phyloP scores from a whole-genome alignment of 2,329 filamentous ascomycete genomes.

The Colletotrichum orchidophilum region DNA sequence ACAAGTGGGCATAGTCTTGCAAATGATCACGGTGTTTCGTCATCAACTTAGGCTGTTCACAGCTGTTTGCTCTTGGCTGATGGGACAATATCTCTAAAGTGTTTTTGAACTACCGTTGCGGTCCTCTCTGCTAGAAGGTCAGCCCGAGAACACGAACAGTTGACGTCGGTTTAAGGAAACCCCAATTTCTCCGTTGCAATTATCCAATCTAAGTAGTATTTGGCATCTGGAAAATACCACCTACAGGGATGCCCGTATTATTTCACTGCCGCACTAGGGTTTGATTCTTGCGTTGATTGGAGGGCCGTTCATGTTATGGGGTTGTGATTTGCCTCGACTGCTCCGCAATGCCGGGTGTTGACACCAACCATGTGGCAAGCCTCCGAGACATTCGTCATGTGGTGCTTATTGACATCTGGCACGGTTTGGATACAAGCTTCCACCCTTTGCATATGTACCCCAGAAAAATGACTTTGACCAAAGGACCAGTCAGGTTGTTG shows the following conservation, averaged over 20 bases:
- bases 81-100: too few species aligned
- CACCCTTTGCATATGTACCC: background rate
- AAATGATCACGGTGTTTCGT: background rate
- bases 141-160: background rate
- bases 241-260: background rate
- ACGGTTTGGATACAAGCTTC: background rate
- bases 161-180: background rate
- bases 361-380: background rate
- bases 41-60: background rate
- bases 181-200: background rate
- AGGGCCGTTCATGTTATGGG: background rate
- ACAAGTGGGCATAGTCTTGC: background rate
- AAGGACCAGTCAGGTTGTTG: background rate
- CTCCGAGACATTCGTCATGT: background rate
- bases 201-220: background rate
- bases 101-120: too few species aligned
- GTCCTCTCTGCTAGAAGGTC: background rate
- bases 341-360: background rate
- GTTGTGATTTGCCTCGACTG: background rate
- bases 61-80: background rate
- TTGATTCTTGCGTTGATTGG: background rate
- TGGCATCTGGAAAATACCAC: background rate
- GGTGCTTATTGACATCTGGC: background rate
- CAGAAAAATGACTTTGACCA: background rate
- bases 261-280: background rate